Evolutionary conservation across 805 yeast species (phyloP).

Genomic region (Cyberlindnera saturnus): DNA sequence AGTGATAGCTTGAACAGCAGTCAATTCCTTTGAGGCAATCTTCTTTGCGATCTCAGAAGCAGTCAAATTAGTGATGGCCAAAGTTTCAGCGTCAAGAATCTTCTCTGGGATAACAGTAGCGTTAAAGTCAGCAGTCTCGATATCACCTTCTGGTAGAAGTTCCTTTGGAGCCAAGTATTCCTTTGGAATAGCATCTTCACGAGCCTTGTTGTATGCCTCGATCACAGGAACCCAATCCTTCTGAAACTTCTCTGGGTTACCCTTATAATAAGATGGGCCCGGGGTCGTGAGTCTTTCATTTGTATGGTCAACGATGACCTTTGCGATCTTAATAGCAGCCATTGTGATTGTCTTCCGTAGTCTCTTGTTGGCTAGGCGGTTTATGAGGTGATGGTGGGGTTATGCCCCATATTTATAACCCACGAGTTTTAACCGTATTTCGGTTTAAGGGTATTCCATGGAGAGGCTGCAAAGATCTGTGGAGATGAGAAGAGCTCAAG

Average conservation of each 20-base stretch:
- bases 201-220: conserved; percentile 17
- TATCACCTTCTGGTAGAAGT: conserved; percentile 16
- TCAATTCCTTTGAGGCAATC: conserved; percentile 12
- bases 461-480: no score
- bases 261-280: conserved; percentile 6
- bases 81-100: conserved; percentile 14
- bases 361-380: background rate
- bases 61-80: conserved; percentile 18
- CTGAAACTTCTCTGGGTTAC: conserved; percentile 15
- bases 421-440: background rate
- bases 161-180: conserved; percentile 18
- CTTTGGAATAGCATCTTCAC: conserved; percentile 17
- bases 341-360: background rate
- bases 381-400: background rate
- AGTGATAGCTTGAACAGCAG: conserved; percentile 15
- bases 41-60: conserved; percentile 17
- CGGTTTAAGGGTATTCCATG: background rate
- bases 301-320: conserved; percentile 13
- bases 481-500: no score
- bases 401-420: background rate
- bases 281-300: conserved; percentile 11
- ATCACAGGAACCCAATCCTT: conserved; percentile 22
- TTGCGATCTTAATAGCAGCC: conserved; percentile 7
- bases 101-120: conserved; percentile 19
- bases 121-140: conserved; percentile 17